Evolutionary conservation across 2,329 filamentous ascomycete species (phyloP).

Genomic region (Chaetomium olivaceum): DNA sequence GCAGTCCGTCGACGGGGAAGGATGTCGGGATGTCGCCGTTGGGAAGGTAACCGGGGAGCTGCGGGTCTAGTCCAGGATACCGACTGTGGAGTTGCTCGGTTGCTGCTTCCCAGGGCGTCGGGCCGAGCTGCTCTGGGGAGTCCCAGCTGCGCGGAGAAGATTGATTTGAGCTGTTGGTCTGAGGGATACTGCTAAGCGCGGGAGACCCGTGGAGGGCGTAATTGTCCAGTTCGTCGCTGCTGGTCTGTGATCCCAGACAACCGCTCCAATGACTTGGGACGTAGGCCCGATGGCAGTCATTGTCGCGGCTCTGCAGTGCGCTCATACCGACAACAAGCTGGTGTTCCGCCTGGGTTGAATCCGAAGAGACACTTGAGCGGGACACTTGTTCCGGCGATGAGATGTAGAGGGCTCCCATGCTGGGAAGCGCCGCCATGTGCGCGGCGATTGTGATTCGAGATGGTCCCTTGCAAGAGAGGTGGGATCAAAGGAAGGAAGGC

Average conservation of each 20-base stretch:
- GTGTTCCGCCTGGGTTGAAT: slow-evolving; percentile 3
- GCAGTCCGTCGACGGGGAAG: slow-evolving; percentile 11
- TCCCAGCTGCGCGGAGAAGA: slow-evolving; percentile 32
- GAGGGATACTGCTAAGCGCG: slow-evolving; percentile 10
- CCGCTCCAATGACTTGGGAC: slow-evolving; percentile 26
- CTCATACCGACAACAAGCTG: slow-evolving; percentile 17
- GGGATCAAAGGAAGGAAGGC: slow-evolving; percentile 3
- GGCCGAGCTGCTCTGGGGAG: slow-evolving; percentile 27
- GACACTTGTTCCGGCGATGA: slow-evolving; percentile 18
- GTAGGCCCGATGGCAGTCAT: slow-evolving; percentile 15
- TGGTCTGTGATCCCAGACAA: slow-evolving; percentile 21
- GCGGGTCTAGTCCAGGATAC: slow-evolving; percentile 21
- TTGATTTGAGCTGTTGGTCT: slow-evolving; percentile 20
- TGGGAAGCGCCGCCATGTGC: slow-evolving; percentile 19
- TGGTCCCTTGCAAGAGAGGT: not conserved
- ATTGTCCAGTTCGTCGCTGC: slow-evolving; percentile 29
- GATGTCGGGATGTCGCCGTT: slow-evolving; percentile 21
- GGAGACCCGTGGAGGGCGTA: slow-evolving; percentile 31
- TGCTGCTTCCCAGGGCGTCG: slow-evolving; percentile 19
- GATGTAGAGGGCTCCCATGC: slow-evolving; percentile 16
- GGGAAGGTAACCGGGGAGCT: slow-evolving; percentile 15
- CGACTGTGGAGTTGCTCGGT: slow-evolving; percentile 17
- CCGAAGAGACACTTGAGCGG: slow-evolving; percentile 16
- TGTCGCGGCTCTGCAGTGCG: slow-evolving; percentile 20
- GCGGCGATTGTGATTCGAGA: slow-evolving; percentile 13